These are phyloP conservation scores for Rachicladosporium sp. DNA, from an alignment of 2,329 filamentous ascomycete genomes.

Conservation along the genomic window DNA sequence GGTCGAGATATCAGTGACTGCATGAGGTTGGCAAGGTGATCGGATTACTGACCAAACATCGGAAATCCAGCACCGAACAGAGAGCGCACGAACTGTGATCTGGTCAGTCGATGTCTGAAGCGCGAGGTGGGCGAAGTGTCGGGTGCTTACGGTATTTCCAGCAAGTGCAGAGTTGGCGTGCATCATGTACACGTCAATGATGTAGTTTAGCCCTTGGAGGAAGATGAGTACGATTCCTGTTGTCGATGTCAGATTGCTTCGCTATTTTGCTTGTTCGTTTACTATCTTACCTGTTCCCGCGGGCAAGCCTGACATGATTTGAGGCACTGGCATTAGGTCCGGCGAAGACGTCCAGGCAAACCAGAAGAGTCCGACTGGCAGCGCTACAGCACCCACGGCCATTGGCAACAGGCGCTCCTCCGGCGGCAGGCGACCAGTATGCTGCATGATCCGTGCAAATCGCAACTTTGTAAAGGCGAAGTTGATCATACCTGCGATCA, in stretches of 20 bases:
- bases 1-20: too few relatives aligned
- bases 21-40: too few relatives aligned
- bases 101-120: too few relatives aligned
- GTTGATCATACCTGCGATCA: constrained; percentile 13
- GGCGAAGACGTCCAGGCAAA: constrained; percentile 32
- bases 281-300: constrained; percentile 21
- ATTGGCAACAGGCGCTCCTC: constrained; percentile 34
- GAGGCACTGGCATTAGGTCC: constrained; percentile 27
- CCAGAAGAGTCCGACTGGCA: constrained; percentile 35
- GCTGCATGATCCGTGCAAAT: constrained; percentile 9
- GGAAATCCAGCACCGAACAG: constrained; percentile 16
- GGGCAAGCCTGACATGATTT: constrained; percentile 27
- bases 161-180: constrained; percentile 27
- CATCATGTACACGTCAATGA: constrained; percentile 37
- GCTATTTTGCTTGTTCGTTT: too few relatives aligned
- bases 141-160: constrained; percentile 18
- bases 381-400: constrained; percentile 30
- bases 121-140: constrained; percentile 8
- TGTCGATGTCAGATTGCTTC: too few relatives aligned
- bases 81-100: constrained; percentile 4
- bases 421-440: constrained; percentile 19
- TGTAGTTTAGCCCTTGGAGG: constrained; percentile 22
- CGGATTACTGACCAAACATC: constrained; percentile 14
- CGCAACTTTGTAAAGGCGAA: constrained; percentile 12
- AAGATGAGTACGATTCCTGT: constrained; percentile 26